Percentiles rank a stretch among this genome's conserved stretches.
Conservation (phyloP, 345 rosid genomes). For the Laguncularia racemosa region DNA sequence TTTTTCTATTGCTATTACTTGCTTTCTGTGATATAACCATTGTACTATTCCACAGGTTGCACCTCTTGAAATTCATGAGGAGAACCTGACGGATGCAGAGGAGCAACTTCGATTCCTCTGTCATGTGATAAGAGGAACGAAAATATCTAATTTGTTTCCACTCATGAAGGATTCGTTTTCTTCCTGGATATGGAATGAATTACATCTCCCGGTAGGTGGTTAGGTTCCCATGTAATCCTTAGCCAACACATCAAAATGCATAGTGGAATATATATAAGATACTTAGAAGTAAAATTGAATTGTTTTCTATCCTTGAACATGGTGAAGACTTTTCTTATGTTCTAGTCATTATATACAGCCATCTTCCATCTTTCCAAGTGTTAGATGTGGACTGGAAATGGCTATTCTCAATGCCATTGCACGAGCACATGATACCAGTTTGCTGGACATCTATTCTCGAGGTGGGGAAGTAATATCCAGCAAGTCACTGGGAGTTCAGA, state of each 20-base stretch:
- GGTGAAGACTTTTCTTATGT: not conserved
- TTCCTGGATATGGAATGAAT: slow-evolving; percentile 76
- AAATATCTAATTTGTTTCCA: slow-evolving; percentile 42
- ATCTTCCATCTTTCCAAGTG: slow-evolving; percentile 75
- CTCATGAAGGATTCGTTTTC: slow-evolving; percentile 60
- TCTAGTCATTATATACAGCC: slow-evolving; percentile 33
- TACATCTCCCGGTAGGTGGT: slow-evolving; percentile 62
- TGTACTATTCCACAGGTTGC: slow-evolving; percentile 59
- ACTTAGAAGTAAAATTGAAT: too few species aligned
- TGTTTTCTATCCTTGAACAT: too few species aligned
- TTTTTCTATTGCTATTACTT: too few species aligned
- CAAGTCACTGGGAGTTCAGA: slow-evolving; percentile 35
- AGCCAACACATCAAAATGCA: too few species aligned
- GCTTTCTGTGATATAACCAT: too few species aligned
- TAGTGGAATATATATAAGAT: too few species aligned
- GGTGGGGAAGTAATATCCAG: slow-evolving; percentile 30
- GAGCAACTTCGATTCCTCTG: slow-evolving; percentile 67
- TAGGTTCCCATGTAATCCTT: too few species aligned
- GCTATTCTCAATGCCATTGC: slow-evolving; percentile 75
- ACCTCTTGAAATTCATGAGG: slow-evolving; percentile 64
- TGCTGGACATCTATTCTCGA: slow-evolving; percentile 34
- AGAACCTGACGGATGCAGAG: slow-evolving; percentile 67
- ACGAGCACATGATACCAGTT: slow-evolving; percentile 43
- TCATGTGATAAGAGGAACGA: slow-evolving; percentile 55
- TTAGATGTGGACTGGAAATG: slow-evolving; percentile 95